Evolutionary conservation across 257 asterid genomes (phyloP).

Genomic region (Echites panduratus): DNA sequence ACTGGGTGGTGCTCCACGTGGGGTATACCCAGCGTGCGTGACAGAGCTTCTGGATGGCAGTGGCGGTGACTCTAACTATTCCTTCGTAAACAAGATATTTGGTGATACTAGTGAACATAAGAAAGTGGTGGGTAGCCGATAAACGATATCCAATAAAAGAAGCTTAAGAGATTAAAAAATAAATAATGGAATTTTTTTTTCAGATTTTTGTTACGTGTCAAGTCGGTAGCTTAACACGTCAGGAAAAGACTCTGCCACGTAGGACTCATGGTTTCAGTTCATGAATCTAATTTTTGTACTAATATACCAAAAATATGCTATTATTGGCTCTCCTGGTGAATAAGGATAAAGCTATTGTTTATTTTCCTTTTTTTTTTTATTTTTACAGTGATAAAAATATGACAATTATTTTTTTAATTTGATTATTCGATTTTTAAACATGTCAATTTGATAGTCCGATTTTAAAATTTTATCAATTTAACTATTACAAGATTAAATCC

Average conservation of each 20-base stretch:
- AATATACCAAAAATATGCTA: slow-evolving; percentile 3
- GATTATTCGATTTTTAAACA: too few species aligned
- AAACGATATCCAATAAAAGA: slow-evolving; percentile 14
- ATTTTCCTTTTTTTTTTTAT: too few species aligned
- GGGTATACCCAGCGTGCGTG: not conserved
- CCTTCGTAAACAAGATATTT: slow-evolving; percentile 31
- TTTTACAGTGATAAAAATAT: too few species aligned
- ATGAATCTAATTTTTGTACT: slow-evolving; percentile 1
- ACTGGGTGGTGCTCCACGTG: slow-evolving; percentile 26
- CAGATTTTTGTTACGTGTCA: slow-evolving; percentile 26
- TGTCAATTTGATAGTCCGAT: too few species aligned
- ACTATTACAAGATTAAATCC: too few species aligned
- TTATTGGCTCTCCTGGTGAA: not conserved
- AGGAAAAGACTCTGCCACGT: slow-evolving; percentile 30
- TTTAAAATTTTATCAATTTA: too few species aligned
- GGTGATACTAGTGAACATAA: slow-evolving; percentile 9
- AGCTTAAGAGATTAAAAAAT: slow-evolving; percentile 5
- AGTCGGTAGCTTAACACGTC: slow-evolving; percentile 11
- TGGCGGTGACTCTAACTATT: slow-evolving; percentile 25
- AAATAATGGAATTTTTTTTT: not conserved
- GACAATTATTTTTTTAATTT: too few species aligned
- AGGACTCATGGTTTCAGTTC: slow-evolving; percentile 16
- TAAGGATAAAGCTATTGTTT: too few species aligned
- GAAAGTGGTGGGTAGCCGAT: slow-evolving; percentile 32
- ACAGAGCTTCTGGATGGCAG: not conserved